These are phyloP conservation scores for Vigna nakashimae DNA, from an alignment of 306 rosid species.

Conservation along the genomic window DNA sequence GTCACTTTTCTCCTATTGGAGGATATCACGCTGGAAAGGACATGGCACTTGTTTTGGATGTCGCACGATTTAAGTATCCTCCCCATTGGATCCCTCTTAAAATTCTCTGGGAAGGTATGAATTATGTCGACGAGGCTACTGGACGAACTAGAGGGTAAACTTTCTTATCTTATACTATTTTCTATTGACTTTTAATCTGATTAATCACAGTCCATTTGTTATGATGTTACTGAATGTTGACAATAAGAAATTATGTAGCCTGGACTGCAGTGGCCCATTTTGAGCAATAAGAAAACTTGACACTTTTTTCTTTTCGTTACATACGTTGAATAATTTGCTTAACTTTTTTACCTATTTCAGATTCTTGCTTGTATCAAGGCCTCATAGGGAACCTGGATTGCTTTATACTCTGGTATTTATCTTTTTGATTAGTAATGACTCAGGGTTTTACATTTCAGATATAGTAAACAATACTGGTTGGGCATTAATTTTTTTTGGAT, in stretches of 20 bases:
- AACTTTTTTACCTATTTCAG: conserved; percentile 50
- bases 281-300: conserved; percentile 22
- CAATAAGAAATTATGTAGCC: conserved; percentile 10
- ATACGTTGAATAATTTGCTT: conserved; percentile 11
- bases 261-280: neutral
- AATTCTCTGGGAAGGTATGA: conserved; percentile 94
- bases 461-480: neutral
- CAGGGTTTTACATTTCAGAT: conserved; percentile 22
- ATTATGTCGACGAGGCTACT: conserved; percentile 62
- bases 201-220: neutral
- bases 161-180: conserved; percentile 36
- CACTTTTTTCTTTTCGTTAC: neutral
- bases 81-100: conserved; percentile 95
- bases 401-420: conserved; percentile 89
- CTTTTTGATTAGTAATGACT: conserved; percentile 18
- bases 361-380: conserved; percentile 94
- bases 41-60: conserved; percentile 92
- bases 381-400: conserved; percentile 87
- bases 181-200: conserved; percentile 1
- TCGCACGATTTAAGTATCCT: conserved; percentile 97
- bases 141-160: conserved; percentile 79
- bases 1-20: conserved; percentile 98
- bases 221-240: conserved; percentile 12
- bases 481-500: conserved; percentile 13
- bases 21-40: conserved; percentile 86